phyloP scores from a whole-genome alignment of 257 asterid species.

The Capsicum pubescens region DNA sequence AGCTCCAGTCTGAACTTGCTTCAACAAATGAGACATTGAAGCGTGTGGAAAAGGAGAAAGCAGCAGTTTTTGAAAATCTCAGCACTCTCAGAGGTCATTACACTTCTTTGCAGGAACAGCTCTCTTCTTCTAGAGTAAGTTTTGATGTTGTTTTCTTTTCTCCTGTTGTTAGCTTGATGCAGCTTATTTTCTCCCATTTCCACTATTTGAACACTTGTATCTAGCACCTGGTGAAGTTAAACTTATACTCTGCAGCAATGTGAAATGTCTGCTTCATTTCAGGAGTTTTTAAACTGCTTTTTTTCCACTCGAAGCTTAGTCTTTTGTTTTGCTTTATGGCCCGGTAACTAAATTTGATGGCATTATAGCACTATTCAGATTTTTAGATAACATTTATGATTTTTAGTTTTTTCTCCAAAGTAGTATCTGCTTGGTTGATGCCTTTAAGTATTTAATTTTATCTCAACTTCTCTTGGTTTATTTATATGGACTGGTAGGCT shows the following conservation, averaged over 20 bases:
- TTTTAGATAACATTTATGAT: neutral
- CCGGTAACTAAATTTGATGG: neutral
- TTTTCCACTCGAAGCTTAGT: neutral
- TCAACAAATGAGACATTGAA: slow-evolving; percentile 65
- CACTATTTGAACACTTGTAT: neutral
- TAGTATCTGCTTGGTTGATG: neutral
- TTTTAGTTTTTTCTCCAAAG: neutral
- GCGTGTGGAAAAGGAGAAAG: slow-evolving; percentile 84
- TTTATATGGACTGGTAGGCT: slow-evolving; percentile 1
- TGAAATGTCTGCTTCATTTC: slow-evolving; percentile 20
- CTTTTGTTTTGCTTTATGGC: neutral
- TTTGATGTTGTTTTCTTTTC: neutral
- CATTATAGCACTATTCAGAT: neutral
- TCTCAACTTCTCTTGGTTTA: neutral
- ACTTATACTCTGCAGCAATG: neutral
- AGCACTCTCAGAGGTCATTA: slow-evolving; percentile 84
- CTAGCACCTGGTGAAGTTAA: neutral
- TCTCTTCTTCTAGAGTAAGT: slow-evolving; percentile 69
- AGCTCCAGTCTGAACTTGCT: slow-evolving; percentile 83
- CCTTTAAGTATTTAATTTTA: neutral
- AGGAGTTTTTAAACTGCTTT: neutral
- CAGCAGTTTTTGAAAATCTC: slow-evolving; percentile 74
- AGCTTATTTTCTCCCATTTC: neutral
- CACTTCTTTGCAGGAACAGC: slow-evolving; percentile 87
- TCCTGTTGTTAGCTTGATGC: neutral